Percentiles rank a stretch among this genome's conserved stretches.
Conservation (phyloP, 2,329 filamentous ascomycete genomes). For the Drechslera avenae region DNA sequence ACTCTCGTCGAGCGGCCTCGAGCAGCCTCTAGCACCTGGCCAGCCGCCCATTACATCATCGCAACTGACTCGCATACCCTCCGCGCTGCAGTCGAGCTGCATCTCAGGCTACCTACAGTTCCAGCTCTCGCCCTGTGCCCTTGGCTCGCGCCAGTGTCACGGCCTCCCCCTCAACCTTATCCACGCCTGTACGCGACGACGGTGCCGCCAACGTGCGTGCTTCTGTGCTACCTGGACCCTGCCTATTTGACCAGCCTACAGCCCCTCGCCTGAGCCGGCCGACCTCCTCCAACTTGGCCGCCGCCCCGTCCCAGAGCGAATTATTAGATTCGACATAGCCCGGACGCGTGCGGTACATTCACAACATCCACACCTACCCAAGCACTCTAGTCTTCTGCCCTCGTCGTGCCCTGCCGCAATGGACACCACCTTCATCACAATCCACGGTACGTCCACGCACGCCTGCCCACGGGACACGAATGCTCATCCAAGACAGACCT, state of each 20-base stretch:
- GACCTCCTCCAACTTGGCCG: slow-evolving; percentile 21
- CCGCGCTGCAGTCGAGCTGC: not conserved
- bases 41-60: slow-evolving; percentile 12
- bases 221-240: slow-evolving; percentile 30
- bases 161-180: slow-evolving; percentile 21
- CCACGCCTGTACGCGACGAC: slow-evolving; percentile 19
- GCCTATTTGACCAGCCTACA: slow-evolving; percentile 24
- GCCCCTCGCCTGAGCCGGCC: slow-evolving; percentile 15
- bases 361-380: not conserved
- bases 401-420: slow-evolving; percentile 24
- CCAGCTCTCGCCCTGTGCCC: slow-evolving; percentile 10
- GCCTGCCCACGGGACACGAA: slow-evolving; percentile 7
- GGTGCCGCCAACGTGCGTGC: slow-evolving; percentile 19
- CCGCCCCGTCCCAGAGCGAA: slow-evolving; percentile 41
- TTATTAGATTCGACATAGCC: slow-evolving; percentile 46
- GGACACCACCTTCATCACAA: slow-evolving; percentile 90
- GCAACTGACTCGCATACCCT: slow-evolving; percentile 7
- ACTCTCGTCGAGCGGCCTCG: too few relatives aligned
- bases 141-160: slow-evolving; percentile 16
- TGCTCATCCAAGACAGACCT: slow-evolving; percentile 62
- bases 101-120: too few relatives aligned
- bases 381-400: not conserved
- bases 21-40: not conserved
- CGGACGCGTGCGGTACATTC: slow-evolving; percentile 34
- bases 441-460: slow-evolving; percentile 69